Base-by-base conservation (phyloP, 2,329 filamentous ascomycete genomes). In the Colletotrichum incanum region DNA sequence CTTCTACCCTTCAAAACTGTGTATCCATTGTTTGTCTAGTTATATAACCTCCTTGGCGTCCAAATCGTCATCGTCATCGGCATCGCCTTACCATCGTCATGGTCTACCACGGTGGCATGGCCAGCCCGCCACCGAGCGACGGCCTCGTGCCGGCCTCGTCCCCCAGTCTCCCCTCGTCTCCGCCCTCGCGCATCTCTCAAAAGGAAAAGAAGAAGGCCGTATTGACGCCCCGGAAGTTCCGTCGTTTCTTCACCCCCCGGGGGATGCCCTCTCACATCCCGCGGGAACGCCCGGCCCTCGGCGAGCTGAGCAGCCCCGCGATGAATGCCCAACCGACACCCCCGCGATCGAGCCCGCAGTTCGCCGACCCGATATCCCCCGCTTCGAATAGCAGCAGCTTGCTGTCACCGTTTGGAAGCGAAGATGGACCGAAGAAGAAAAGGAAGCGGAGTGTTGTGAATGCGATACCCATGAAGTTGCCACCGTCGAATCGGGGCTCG, bases 201-300 rank as follows among this genome's bases (percentile, higher is more conserved):
- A 88, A 87, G 75, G 86, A 87, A 76, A 82, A 82, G 73, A 83
- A 85, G 23, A 83, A 85, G 68, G 85, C 87, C 4, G 88, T 86
- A 45, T 85, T 89, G 64, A 89, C 87, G 4, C 87, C 87, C 67
- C 81, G 86, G 74, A 88, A 87, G 76, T 89, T 89, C 73, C 82
- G 77, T 43, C 82, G 83, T 34, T 89, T 89, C 82, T 89, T 89
- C 74, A 87, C 86, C 12, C 87, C 87, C 23, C 83, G 86, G 28
- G 82, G 83, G 18, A 81, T 83, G 37, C 80, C 82, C 2, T 77
- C 80, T 16, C 76, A 81, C 43, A 80, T 79, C 23, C 84, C 81
- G 66, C 79, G 82, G 6, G 83, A 81, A 59, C 80, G 84, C 47
- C 79, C 77, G 65, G 84, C 83, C 5, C 80, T 86, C 28, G 78